A percentile compares a stretch with the other conserved stretches of the same genome.
Evolutionary conservation across 140 eudicot genomes (phyloP).

Genomic region (Flaveria floridana): DNA sequence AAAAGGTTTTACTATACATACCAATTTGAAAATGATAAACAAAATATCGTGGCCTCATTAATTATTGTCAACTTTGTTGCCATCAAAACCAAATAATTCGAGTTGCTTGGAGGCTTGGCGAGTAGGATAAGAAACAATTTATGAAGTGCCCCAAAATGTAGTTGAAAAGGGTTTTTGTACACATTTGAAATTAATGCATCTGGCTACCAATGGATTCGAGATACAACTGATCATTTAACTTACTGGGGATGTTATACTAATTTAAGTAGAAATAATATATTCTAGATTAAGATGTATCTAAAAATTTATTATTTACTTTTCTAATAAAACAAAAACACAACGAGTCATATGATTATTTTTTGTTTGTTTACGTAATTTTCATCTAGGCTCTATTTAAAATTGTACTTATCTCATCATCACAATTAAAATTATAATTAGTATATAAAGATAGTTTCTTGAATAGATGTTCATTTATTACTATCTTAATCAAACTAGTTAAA

Average conservation of each 20-base stretch:
- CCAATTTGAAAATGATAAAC: not conserved
- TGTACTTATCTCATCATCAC: too few species aligned
- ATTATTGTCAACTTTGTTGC: conserved; percentile 15
- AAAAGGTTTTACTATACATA: not conserved
- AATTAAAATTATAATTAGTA: too few species aligned
- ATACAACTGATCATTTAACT: not conserved
- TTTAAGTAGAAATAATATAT: not conserved
- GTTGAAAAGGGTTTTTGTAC: conserved; percentile 36
- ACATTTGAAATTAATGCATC: conserved; percentile 25
- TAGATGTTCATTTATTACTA: too few species aligned
- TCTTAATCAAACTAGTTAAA: too few species aligned
- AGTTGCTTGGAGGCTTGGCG: conserved; percentile 18
- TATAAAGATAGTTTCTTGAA: too few species aligned
- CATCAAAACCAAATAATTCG: conserved; percentile 30
- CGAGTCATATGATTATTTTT: too few species aligned
- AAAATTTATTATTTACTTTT: too few species aligned
- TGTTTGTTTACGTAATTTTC: too few species aligned
- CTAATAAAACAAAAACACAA: too few species aligned
- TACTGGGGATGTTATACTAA: not conserved
- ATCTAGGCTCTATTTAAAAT: too few species aligned
- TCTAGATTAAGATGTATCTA: too few species aligned
- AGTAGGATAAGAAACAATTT: conserved; percentile 38
- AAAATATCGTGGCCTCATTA: conserved; percentile 1
- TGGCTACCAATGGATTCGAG: conserved; percentile 7
- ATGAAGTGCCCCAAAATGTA: conserved; percentile 38